Evolutionary conservation across 371 early-diverging fungal species (phyloP), one percentile per base, ranked within the genome.

Genomic region (Rhizopus sp.): DNA sequence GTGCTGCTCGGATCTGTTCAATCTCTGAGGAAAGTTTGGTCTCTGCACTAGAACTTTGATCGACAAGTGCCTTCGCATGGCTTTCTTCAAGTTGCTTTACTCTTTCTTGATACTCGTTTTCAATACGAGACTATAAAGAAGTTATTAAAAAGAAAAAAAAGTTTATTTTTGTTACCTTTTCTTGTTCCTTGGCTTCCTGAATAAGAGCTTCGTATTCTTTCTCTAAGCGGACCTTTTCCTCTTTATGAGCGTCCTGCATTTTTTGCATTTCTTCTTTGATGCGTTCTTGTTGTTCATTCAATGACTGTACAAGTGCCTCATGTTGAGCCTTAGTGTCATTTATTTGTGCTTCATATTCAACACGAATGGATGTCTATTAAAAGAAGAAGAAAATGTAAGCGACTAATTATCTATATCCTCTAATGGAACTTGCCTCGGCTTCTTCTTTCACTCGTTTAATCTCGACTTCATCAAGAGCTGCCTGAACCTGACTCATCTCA

Each of bases 401-500:
- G 10, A 6, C 8, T 16, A 3, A n/a, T 34, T 53, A 7, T 39
- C 13, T n/a, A 3, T n/a, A 7, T 53, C 23, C 23, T 23, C 23
- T 23, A 42, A 42, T n/a, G 16, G 44, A 15, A 9, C 32, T 56
- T 57, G 61, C 66, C 50, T 66, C 66, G 7, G 66, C 62, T 23
- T 62, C 66, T 46, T 40, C 44, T 10, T 41, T 55, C 38, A 53
- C 5, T 38, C 33, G 61, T 31, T 54, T 44, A 10, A 66, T 66
- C 40, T 66, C 62, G 17, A 33, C 47, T 50, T 66, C 62, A 47
- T 60, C 42, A 17, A 66, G 46, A 5, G 55, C 62, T 29, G 52
- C 59, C 37, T 66, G 66, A 6, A 66, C 42, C 47, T 66, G 50
- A n/a, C 58, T 47, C 3, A 66, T 29, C 38, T 66, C 58, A 34